Evolutionary conservation across 371 early-diverging fungal species (phyloP).

Genomic region (Batkoa obscura): DNA sequence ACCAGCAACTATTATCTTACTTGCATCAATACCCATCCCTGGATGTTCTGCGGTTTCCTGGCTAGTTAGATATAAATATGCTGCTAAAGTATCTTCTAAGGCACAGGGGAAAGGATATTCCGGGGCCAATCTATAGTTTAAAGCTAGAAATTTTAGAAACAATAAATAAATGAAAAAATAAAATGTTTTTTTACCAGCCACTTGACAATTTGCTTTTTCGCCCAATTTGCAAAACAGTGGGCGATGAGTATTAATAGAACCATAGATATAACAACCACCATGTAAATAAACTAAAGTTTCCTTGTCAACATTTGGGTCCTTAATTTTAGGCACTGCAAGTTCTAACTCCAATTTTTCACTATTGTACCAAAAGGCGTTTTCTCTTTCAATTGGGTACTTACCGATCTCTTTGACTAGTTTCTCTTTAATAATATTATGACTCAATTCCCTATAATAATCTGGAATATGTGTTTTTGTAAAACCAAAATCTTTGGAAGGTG

Average conservation of each 20-base stretch:
- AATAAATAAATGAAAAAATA: background rate
- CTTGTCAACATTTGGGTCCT: too few species aligned
- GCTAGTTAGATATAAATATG: slow-evolving; percentile 38
- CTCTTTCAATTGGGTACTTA: too few species aligned
- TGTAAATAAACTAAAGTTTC: slow-evolving; percentile 33
- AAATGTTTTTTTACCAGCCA: slow-evolving; percentile 6
- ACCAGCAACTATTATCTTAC: slow-evolving; percentile 26
- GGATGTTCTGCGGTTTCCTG: slow-evolving; percentile 29
- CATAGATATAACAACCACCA: slow-evolving; percentile 40
- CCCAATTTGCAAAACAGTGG: slow-evolving; percentile 30
- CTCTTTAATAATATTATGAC: too few species aligned
- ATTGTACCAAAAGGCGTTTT: too few species aligned
- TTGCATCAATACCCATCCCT: slow-evolving; percentile 11
- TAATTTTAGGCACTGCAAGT: too few species aligned
- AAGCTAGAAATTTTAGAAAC: slow-evolving; percentile 11
- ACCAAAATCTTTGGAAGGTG: too few species aligned
- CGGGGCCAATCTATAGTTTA: slow-evolving; percentile 51
- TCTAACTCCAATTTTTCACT: too few species aligned
- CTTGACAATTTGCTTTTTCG: slow-evolving; percentile 25
- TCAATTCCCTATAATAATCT: too few species aligned
- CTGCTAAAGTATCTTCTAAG: slow-evolving; percentile 54
- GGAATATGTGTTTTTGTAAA: too few species aligned
- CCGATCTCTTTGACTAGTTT: too few species aligned
- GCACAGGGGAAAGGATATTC: slow-evolving; percentile 65
- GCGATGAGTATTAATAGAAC: slow-evolving; percentile 35